Percentiles rank a stretch among this genome's conserved stretches.
Conservation (phyloP, 768 basidiomycete species). For the Phlebiopsis gigantea region DNA sequence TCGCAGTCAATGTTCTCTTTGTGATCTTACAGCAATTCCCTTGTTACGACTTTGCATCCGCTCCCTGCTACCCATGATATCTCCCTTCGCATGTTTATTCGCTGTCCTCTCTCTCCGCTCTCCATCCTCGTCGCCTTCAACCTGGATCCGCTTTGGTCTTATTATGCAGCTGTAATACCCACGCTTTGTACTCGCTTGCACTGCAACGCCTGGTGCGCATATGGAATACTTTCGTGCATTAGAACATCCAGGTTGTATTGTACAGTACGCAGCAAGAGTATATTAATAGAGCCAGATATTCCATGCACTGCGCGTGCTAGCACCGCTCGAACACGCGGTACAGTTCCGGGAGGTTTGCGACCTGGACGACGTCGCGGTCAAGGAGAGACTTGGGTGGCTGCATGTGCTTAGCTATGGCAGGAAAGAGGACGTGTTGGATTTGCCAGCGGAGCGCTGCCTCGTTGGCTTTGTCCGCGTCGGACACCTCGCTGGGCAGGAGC, state of each 20-base stretch:
- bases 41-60: not conserved
- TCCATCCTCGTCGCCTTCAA: not conserved
- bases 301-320: conserved; percentile 25
- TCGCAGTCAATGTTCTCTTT: not conserved
- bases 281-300: not conserved
- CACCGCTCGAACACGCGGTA: conserved; percentile 96
- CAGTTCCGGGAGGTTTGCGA: conserved; percentile 85
- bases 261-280: not conserved
- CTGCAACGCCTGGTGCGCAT: not conserved
- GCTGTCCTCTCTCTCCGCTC: not conserved
- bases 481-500: conserved; percentile 19
- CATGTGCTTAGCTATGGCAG: conserved; percentile 75
- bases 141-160: not conserved
- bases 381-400: conserved; percentile 59
- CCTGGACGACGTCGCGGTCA: conserved; percentile 74
- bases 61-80: not conserved
- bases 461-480: conserved; percentile 16
- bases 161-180: not conserved
- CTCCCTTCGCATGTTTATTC: not conserved
- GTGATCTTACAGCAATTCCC: not conserved
- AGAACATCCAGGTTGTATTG: not conserved
- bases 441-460: conserved; percentile 72
- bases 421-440: conserved; percentile 87
- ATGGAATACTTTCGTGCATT: not conserved
- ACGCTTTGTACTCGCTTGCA: not conserved